Percentiles rank a stretch among this genome's conserved stretches.
Evolutionary conservation across 1,284 basidiomycete genomes (phyloP).

Genomic region (Fomitopsis betulina): DNA sequence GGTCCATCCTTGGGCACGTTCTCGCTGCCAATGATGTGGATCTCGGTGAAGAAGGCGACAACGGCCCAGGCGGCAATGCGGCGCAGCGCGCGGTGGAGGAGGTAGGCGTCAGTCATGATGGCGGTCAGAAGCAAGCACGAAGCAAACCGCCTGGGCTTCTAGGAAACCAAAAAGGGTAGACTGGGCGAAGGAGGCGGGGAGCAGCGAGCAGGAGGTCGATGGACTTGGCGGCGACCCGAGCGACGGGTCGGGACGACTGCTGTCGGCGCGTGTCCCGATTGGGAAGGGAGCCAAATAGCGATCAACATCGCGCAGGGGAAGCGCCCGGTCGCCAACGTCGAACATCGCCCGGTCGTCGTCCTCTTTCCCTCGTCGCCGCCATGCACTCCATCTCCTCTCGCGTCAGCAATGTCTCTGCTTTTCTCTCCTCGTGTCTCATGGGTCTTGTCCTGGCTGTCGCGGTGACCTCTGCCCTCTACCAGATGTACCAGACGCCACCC

Average conservation of each 20-base stretch:
- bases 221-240: too few relatives aligned
- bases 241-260: neutral
- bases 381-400: slow-evolving; percentile 72
- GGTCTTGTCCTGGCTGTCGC: slow-evolving; percentile 71
- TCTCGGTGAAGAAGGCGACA: slow-evolving; percentile 82
- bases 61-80: slow-evolving; percentile 69
- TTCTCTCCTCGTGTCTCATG: slow-evolving; percentile 78
- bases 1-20: slow-evolving; percentile 83
- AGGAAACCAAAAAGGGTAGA: neutral
- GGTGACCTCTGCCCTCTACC: slow-evolving; percentile 63
- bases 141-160: slow-evolving; percentile 2
- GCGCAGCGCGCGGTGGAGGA: slow-evolving; percentile 62
- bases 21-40: slow-evolving; percentile 79
- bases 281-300: neutral
- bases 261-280: neutral
- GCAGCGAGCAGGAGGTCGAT: too few relatives aligned
- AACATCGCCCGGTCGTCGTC: neutral
- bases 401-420: slow-evolving; percentile 68
- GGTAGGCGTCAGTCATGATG: slow-evolving; percentile 32
- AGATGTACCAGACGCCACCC: slow-evolving; percentile 41
- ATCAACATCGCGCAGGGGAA: neutral
- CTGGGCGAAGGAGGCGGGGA: neutral
- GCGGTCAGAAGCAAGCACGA: slow-evolving; percentile 1
- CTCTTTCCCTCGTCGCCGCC: neutral
- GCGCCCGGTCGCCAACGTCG: neutral